Percentiles rank a stretch among this genome's conserved stretches.
phyloP scores from a whole-genome alignment of 331 rosid species.

The Rhamnella rubrinervis region DNA sequence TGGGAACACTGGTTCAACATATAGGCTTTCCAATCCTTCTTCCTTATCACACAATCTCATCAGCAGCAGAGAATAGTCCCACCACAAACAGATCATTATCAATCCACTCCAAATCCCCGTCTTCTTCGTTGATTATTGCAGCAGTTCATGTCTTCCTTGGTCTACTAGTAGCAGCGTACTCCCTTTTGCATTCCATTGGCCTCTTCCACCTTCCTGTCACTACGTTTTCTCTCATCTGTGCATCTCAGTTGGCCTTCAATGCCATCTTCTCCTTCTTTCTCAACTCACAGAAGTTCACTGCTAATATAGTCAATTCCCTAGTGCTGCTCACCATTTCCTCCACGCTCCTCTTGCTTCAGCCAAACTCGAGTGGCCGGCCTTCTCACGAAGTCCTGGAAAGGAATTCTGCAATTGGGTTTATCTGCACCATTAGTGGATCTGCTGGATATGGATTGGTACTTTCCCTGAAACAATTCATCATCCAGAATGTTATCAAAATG shows the following conservation, averaged over 20 bases:
- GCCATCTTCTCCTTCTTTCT: slow-evolving; percentile 65
- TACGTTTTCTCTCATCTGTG: slow-evolving; percentile 50
- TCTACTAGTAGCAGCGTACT: slow-evolving; percentile 33
- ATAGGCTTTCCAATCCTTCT: slow-evolving; percentile 58
- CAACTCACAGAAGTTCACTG: slow-evolving; percentile 59
- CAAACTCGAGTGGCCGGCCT: slow-evolving; percentile 16
- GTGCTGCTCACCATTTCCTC: slow-evolving; percentile 64
- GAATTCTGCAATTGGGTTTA: slow-evolving; percentile 46
- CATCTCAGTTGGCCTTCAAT: slow-evolving; percentile 65
- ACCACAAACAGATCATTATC: not conserved
- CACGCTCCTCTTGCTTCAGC: slow-evolving; percentile 52
- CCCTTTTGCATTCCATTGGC: slow-evolving; percentile 52
- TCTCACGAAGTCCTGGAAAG: slow-evolving; percentile 21
- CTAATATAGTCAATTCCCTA: slow-evolving; percentile 54
- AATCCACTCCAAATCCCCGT: slow-evolving; percentile 25
- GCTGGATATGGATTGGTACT: slow-evolving; percentile 46
- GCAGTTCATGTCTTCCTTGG: slow-evolving; percentile 51
- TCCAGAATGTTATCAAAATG: slow-evolving; percentile 35
- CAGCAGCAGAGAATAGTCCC: slow-evolving; percentile 17
- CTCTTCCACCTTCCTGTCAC: slow-evolving; percentile 60
- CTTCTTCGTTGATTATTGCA: slow-evolving; percentile 28
- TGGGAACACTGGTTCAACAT: slow-evolving; percentile 45
- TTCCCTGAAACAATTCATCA: slow-evolving; percentile 42
- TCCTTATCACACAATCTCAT: slow-evolving; percentile 38
- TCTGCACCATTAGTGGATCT: slow-evolving; percentile 45